phyloP scores from a whole-genome alignment of 495 filamentous ascomycete species.

The Penicillium simplicissimum region DNA sequence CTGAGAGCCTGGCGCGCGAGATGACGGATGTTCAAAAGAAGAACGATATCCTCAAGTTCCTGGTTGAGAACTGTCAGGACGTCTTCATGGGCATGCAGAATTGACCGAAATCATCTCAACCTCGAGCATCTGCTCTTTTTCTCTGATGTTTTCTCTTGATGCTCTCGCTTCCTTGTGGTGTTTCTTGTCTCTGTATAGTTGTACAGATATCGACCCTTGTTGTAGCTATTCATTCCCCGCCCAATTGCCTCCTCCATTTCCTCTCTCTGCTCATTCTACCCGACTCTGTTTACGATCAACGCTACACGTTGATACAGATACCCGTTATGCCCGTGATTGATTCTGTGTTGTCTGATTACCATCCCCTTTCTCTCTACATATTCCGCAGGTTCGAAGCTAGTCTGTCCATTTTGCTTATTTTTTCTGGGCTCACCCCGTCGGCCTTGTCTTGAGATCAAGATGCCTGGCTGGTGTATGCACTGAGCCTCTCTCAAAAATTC shows the following conservation, averaged over 20 bases:
- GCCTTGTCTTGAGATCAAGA: neutral
- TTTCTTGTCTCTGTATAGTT: conserved; percentile 6
- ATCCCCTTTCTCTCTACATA: conserved; percentile 17
- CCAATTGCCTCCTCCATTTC: conserved; percentile 1
- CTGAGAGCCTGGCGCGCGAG: conserved; percentile 82
- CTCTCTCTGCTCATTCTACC: conserved; percentile 1
- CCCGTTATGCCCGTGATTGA: conserved; percentile 20
- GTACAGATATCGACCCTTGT: conserved; percentile 24
- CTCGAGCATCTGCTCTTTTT: conserved; percentile 25
- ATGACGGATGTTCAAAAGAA: conserved; percentile 95
- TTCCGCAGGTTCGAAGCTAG: conserved; percentile 32
- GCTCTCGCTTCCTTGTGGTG: neutral
- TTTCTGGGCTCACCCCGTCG: conserved; percentile 6
- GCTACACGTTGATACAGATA: conserved; percentile 31
- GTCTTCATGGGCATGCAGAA: conserved; percentile 62
- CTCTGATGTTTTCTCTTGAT: conserved; percentile 11
- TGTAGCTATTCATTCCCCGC: conserved; percentile 13
- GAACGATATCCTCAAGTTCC: conserved; percentile 83
- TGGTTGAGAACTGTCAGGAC: conserved; percentile 81
- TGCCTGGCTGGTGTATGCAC: neutral
- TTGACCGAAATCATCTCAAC: conserved; percentile 8
- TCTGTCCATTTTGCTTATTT: conserved; percentile 3
- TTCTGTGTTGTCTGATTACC: conserved; percentile 1
- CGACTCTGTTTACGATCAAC: conserved; percentile 28
- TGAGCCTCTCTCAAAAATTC: conserved; percentile 9